Base-by-base conservation (phyloP, 441 rosid species). In the Erysimum pusillum region DNA sequence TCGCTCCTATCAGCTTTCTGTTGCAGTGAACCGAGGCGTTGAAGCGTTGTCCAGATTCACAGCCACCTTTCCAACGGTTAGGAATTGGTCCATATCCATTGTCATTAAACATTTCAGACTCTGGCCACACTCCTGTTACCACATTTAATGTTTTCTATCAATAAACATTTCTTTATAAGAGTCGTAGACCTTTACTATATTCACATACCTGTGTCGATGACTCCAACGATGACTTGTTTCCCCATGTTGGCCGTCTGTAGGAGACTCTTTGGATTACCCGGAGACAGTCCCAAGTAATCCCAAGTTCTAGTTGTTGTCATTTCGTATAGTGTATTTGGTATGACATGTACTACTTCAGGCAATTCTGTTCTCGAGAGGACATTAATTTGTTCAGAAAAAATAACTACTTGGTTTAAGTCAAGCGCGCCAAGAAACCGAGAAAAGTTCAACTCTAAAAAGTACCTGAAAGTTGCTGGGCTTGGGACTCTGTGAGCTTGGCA, bases 51-150 rank as follows among this genome's bases (percentile, higher is more conserved):
- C 80, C 91, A 0, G 87, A 81, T 71, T 78, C 15, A 35, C 92
- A 90, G 4, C 59, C 66, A 28, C 94, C 92, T 63, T 84, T 88
- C 94, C 94, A 90, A 22, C 34, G 80, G 1, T 84, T 46, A 2
- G 92, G 92, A 63, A 84, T 79, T 0, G 84, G 87, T 32, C 81
- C 87, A 9, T 83, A 79, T 8, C 87, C 91, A 68, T 80, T 74
- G 31, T 90, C 90, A 6, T 45, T 74, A 64, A 88, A 88, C 17
- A 83, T 41, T 65, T 65, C 86, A 36, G 93, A 87, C 74, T 87
- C 91, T 5, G 90, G 91, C 90, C 91, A 87, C 63, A 89, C 79
- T 51, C 93, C 91, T 89, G 80, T 46, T 34, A 5, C 6, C 5
- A 11, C 3, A 0, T 6, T 35, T 25, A 0, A 18, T 22, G 17